Percentiles rank a stretch among this genome's conserved stretches.
phyloP scores from a whole-genome alignment of 495 filamentous ascomycete genomes.

The Gamarada debralockiae region DNA sequence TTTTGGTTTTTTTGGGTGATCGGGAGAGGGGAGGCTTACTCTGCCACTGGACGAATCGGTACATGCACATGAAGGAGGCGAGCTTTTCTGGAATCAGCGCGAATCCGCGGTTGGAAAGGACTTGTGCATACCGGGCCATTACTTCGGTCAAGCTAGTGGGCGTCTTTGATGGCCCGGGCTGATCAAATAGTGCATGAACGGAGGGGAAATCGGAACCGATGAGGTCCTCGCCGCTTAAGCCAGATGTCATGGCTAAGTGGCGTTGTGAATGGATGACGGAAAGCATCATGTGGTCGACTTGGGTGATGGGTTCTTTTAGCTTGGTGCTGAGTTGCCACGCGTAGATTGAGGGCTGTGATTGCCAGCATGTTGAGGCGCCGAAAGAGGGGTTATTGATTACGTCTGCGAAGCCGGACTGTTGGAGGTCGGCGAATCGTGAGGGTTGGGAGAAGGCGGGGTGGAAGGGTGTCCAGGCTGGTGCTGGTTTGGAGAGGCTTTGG shows the following conservation, averaged over 20 bases:
- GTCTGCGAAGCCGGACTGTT: slow-evolving; percentile 15
- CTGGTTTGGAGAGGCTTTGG: slow-evolving; percentile 10
- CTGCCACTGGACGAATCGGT: slow-evolving; percentile 28
- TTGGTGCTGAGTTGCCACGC: slow-evolving; percentile 25
- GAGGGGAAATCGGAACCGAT: slow-evolving; percentile 18
- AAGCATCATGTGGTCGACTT: slow-evolving; percentile 23
- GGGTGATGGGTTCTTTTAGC: slow-evolving; percentile 20
- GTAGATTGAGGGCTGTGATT: slow-evolving; percentile 22
- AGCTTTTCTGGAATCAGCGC: slow-evolving; percentile 22
- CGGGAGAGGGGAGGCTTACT: background rate
- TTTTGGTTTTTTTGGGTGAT: too few species aligned
- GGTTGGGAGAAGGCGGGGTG: slow-evolving; percentile 21
- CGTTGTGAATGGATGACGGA: slow-evolving; percentile 23
- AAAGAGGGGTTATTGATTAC: slow-evolving; percentile 12
- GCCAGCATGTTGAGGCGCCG: slow-evolving; percentile 16
- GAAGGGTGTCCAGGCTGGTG: slow-evolving; percentile 23
- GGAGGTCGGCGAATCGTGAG: slow-evolving; percentile 21
- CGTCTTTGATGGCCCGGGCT: slow-evolving; percentile 13
- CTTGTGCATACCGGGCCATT: slow-evolving; percentile 20
- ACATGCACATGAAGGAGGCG: slow-evolving; percentile 26
- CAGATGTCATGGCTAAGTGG: slow-evolving; percentile 11
- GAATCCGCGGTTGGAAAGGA: slow-evolving; percentile 21
- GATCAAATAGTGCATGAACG: slow-evolving; percentile 22
- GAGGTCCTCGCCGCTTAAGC: slow-evolving; percentile 14
- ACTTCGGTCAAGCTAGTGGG: slow-evolving; percentile 18